Evolutionary conservation across 2,329 filamentous ascomycete species (phyloP), one percentile per base, ranked within the genome.

Genomic region (Magnaporthiopsis rhizophila): DNA sequence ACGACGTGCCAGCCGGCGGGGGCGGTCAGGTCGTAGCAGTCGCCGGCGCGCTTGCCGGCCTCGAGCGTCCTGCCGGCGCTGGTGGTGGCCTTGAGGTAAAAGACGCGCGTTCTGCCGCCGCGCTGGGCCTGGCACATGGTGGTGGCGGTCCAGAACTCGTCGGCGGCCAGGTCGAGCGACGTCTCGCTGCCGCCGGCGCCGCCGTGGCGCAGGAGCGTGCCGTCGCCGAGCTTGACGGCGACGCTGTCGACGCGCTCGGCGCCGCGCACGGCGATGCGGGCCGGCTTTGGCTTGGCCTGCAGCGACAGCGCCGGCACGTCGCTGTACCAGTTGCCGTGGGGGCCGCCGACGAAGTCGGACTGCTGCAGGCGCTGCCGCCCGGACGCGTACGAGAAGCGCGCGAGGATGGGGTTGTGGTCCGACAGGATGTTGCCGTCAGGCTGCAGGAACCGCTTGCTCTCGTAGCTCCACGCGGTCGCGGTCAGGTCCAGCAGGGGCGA

Each of bases 381-480:
- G 11, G 74, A 68, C 21, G 74, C 66, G 79, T 80, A 80, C 68
- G 77, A 75, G 70, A 86, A 80, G 69, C 81, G 76, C n/a, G 83
- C 81, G n/a, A 78, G 75, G 64, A 89, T 76, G 1, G 86, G 86
- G 72, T 89, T 87, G 71, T 89, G 86, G 71, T 89, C 87, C 1
- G 83, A 83, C 32, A 89, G 76, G 24, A 87, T 77, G 66, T 72
- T 80, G 34, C 84, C 85, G 67, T 86, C 76, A 3, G 77, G 61
- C 70, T 86, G 81, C 18, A 88, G 73, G 75, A 89, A 90, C 69
- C 77, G 78, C 59, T 70, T 69, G 59, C 82, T 79, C 15, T 80
- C 82, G 71, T 89, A 89, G 69, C 75, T 76, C 71, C 83, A 87
- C 28, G 71, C 71, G 0, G 76, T 81, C 0, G 83, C 83, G 0